Percentiles rank a stretch among this genome's conserved stretches.
Conservation (phyloP, 73 alveolate genomes). For the Paramecium tetraurelia region DNA sequence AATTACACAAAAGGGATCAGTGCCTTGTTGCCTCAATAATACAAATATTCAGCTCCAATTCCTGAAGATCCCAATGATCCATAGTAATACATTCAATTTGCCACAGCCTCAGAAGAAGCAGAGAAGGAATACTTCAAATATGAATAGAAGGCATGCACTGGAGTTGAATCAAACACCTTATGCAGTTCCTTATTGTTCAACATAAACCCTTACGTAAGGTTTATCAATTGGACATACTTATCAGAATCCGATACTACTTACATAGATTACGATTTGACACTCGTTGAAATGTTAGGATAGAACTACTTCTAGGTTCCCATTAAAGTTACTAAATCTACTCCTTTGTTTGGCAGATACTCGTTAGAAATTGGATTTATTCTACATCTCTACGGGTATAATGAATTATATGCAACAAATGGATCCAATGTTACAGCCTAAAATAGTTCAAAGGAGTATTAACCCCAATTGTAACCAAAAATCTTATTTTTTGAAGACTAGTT, state of each 20-base stretch:
- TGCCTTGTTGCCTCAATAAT: not conserved
- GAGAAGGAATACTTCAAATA: not conserved
- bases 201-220: not conserved
- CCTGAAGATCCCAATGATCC: not conserved
- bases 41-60: not conserved
- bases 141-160: too few species aligned
- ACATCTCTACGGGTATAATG: not conserved
- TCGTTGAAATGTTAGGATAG: not conserved
- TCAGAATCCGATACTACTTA: not conserved
- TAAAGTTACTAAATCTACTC: not conserved
- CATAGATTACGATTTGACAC: not conserved
- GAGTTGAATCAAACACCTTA: not conserved
- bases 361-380: not conserved
- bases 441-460: not conserved
- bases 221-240: not conserved
- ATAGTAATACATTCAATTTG: not conserved
- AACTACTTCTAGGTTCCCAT: not conserved
- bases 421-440: not conserved
- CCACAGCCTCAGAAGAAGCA: not conserved
- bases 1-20: constrained; percentile 27
- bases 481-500: not conserved
- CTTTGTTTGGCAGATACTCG: not conserved
- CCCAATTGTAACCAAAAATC: not conserved
- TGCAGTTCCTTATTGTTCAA: not conserved
- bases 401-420: not conserved